Percentiles rank a stretch among this genome's conserved stretches.
These are phyloP conservation scores for Dipodascus albidus DNA, from an alignment of 805 yeast genomes.

Conservation along the genomic window DNA sequence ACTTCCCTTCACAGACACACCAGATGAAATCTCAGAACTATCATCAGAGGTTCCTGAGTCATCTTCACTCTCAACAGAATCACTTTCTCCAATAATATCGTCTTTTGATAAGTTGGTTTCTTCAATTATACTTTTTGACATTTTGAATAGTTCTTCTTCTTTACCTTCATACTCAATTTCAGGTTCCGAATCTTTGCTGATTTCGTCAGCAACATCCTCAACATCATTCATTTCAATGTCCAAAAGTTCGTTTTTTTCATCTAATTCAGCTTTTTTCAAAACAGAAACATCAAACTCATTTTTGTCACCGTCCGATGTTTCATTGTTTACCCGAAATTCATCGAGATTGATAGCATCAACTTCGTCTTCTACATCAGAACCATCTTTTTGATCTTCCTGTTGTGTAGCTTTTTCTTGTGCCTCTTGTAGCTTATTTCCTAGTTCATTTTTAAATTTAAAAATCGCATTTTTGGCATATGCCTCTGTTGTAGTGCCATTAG, in stretches of 20 bases:
- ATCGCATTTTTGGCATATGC: constrained; percentile 26
- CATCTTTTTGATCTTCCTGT: background rate
- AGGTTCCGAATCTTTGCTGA: background rate
- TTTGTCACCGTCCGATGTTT: constrained; percentile 13
- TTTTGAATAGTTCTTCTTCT: background rate
- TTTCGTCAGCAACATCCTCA: background rate
- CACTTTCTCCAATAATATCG: too few relatives aligned
- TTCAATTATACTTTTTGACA: too few relatives aligned
- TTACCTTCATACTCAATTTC: background rate
- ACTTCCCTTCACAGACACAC: background rate
- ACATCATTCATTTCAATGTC: background rate
- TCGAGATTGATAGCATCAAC: constrained; percentile 11
- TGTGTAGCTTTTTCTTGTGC: background rate
- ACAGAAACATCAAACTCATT: constrained; percentile 12
- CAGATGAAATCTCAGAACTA: background rate
- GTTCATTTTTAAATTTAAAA: constrained; percentile 19
- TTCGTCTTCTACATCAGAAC: background rate
- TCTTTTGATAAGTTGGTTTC: too few relatives aligned
- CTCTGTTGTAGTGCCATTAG: constrained; percentile 24
- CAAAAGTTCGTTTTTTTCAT: background rate
- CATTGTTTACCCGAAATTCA: constrained; percentile 9
- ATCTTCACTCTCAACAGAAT: background rate
- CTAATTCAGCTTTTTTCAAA: constrained; percentile 5
- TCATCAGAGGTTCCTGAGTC: background rate
- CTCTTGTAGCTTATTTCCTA: background rate